A percentile compares a stretch with the other conserved stretches of the same genome.
phyloP scores from a whole-genome alignment of 495 filamentous ascomycete species.

The Hypoxylon lienhwacheense region DNA sequence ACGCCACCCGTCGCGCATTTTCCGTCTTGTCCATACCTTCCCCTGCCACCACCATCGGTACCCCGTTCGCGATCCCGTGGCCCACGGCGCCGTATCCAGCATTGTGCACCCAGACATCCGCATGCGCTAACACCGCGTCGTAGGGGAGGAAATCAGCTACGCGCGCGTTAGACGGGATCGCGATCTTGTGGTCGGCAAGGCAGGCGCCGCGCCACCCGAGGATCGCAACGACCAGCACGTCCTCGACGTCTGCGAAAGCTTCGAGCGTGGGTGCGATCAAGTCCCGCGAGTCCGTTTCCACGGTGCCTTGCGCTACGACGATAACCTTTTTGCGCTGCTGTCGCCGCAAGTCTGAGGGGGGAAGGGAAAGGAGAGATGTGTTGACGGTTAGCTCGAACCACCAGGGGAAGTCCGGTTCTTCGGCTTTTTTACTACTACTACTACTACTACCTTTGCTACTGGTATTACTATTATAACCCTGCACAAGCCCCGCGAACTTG shows the following conservation, averaged over 20 bases:
- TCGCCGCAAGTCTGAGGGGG: not conserved
- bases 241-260: slow-evolving; percentile 23
- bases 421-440: not conserved
- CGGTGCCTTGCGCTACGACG: slow-evolving; percentile 46
- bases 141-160: slow-evolving; percentile 44
- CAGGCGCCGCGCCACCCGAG: slow-evolving; percentile 35
- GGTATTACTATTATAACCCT: no score
- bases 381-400: slow-evolving; percentile 33
- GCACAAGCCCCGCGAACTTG: slow-evolving; percentile 40
- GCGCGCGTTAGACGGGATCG: slow-evolving; percentile 35
- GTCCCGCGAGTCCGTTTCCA: slow-evolving; percentile 35
- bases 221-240: slow-evolving; percentile 41
- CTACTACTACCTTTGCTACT: no score
- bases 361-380: not conserved
- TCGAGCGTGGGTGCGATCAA: slow-evolving; percentile 43
- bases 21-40: slow-evolving; percentile 46
- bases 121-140: slow-evolving; percentile 40
- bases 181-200: slow-evolving; percentile 16
- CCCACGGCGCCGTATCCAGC: slow-evolving; percentile 46
- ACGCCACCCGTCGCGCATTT: slow-evolving; percentile 38
- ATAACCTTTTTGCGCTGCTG: slow-evolving; percentile 31
- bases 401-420: slow-evolving; percentile 22
- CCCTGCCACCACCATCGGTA: slow-evolving; percentile 46
- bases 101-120: slow-evolving; percentile 45
- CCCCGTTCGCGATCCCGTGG: slow-evolving; percentile 44